Evolutionary conservation across 257 asterid species (phyloP).

Genomic region (Solanum infundibuliforme): DNA sequence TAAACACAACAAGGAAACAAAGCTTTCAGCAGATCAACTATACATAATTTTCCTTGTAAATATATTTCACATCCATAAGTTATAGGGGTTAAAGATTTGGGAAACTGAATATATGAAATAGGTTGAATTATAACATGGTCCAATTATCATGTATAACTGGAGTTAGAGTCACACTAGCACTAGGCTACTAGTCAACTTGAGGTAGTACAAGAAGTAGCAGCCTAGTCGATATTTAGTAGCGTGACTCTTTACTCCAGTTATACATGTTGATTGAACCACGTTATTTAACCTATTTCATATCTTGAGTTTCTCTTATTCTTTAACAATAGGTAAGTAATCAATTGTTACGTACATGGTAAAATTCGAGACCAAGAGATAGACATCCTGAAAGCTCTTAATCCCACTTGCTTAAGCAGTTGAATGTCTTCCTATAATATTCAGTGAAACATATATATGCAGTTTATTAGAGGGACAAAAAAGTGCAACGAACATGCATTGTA

Average conservation of each 20-base stretch:
- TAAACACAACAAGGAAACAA: not conserved
- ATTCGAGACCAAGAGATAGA: constrained; percentile 33
- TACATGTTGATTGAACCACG: not conserved
- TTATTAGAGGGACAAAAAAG: not conserved
- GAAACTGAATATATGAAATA: not conserved
- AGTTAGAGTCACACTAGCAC: not conserved
- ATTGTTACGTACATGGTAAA: constrained; percentile 13
- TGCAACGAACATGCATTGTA: not conserved
- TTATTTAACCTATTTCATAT: not conserved
- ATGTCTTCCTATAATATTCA: constrained; percentile 11
- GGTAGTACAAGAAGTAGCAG: not conserved
- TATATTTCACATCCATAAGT: not conserved
- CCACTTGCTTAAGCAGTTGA: constrained; percentile 4
- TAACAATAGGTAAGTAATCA: not conserved
- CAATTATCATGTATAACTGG: not conserved
- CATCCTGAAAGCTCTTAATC: constrained; percentile 11
- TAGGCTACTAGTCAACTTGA: not conserved
- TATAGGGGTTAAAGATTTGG: not conserved
- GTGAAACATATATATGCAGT: not conserved
- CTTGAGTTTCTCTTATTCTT: not conserved
- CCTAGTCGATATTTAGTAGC: not conserved
- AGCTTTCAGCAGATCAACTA: not conserved
- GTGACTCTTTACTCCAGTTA: not conserved
- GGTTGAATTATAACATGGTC: not conserved
- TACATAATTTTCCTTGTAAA: not conserved